Base-by-base conservation (phyloP, 306 rosid genomes). In the Castanopsis chinensis region DNA sequence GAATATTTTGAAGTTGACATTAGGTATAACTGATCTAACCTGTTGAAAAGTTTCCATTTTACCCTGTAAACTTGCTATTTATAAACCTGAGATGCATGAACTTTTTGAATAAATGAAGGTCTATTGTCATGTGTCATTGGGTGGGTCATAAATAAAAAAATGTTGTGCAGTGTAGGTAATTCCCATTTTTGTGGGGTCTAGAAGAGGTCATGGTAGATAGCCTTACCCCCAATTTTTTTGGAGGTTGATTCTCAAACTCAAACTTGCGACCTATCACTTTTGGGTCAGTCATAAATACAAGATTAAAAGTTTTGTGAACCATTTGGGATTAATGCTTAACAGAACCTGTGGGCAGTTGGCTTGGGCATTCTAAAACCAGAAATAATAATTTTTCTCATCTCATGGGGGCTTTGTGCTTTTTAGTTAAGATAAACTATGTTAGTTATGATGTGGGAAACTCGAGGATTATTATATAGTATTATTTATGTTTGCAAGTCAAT, bases 251-350 rank as follows among this genome's bases (percentile, higher is more conserved):
- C 45, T 41, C 8, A 11, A 41, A 41, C 45, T 41, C 11, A 41
- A 41, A 41, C 45, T 11, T 41, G 45, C 1, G 1, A 8, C 45
- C 45, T 41, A 41, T 41, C 45, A 41, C 45, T 41, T 41, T 53
- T 73, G 35, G 72, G 51, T 54, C 3, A 9, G 30, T 20, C 56
- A 43, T 3, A 18, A 55, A 49, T 73, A 63, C 63, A 61, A 41
- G 45, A 17, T 8, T 32, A 37, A 63, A n/a, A 45, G 52, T 77
- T 43, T 45, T 65, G 53, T 53, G 21, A 28, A 7, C 43, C 56
- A 73, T 43, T 49, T 72, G 27, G 49, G 56, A 18, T 54, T 41
- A 73, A 37, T 57, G 73, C 49, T 69, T 73, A 33, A 28, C 71
- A 73, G 71, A 73, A 78, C 53, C 30, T 51, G 70, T 60, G 63